Conservation (phyloP, 2,329 filamentous ascomycete species). For the Trichoderma sp. region DNA sequence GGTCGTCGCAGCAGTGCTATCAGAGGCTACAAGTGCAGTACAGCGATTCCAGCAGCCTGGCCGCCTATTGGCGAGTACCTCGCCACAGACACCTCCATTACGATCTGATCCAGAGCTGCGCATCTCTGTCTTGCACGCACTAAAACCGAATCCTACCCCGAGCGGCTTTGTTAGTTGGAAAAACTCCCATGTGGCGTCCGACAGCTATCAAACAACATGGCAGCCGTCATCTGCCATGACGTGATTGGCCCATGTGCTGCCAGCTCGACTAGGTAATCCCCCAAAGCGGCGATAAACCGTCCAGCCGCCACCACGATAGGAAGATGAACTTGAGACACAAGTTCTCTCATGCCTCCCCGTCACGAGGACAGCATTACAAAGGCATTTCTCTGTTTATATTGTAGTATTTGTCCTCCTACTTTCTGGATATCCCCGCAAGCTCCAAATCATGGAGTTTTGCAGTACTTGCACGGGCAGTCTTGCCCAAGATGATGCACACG, state of each 20-base stretch:
- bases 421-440: not conserved
- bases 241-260: conserved; percentile 10
- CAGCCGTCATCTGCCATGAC: conserved; percentile 22
- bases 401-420: not conserved
- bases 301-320: conserved; percentile 1
- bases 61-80: not conserved
- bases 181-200: conserved; percentile 14
- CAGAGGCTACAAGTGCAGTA: not conserved
- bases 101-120: not conserved
- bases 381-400: not conserved
- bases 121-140: not conserved
- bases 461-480: conserved; percentile 72
- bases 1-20: not conserved
- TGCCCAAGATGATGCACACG: conserved; percentile 61
- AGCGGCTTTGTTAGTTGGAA: not conserved
- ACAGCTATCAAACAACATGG: not conserved
- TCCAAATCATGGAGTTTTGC: conserved; percentile 54
- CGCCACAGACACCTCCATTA: conserved; percentile 22
- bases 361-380: conserved; percentile 8
- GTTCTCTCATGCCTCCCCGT: conserved; percentile 1
- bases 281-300: conserved; percentile 8
- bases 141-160: not conserved
- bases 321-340: conserved; percentile 4
- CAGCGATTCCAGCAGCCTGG: not conserved
- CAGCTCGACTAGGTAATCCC: conserved; percentile 13